Evolutionary conservation across 2,329 filamentous ascomycete genomes (phyloP).

Genomic region (Clonostachys rosea): DNA sequence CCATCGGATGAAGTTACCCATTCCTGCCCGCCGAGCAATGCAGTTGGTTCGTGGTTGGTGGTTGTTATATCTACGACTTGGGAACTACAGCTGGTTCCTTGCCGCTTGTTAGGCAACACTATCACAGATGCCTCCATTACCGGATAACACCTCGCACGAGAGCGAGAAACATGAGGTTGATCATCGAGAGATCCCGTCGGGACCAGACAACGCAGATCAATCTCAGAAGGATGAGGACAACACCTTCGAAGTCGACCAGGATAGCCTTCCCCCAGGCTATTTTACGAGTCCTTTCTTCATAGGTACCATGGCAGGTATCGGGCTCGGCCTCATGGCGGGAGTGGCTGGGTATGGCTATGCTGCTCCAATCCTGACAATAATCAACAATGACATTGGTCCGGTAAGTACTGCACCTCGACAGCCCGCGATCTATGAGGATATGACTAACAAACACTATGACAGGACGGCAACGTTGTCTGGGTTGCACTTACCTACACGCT

Average conservation of each 20-base stretch:
- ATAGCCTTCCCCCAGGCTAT: constrained; percentile 12
- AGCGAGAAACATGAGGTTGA: too few species aligned
- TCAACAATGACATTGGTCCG: constrained; percentile 11
- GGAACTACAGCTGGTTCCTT: too few species aligned
- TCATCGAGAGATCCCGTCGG: too few species aligned
- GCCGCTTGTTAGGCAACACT: too few species aligned
- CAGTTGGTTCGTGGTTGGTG: too few species aligned
- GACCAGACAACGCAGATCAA: too few species aligned
- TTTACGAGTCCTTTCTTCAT: constrained; percentile 17
- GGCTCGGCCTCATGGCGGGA: constrained; percentile 15
- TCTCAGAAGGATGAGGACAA: constrained; percentile 4
- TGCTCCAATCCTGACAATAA: constrained; percentile 10
- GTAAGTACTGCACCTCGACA: constrained; percentile 1
- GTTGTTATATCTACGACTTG: too few species aligned
- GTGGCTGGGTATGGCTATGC: constrained; percentile 17
- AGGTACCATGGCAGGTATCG: constrained; percentile 14
- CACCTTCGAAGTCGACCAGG: constrained; percentile 10
- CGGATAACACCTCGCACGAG: too few species aligned
- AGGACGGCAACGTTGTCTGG: constrained; percentile 18
- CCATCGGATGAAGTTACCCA: too few species aligned
- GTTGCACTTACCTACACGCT: constrained; percentile 20
- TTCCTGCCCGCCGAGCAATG: too few species aligned
- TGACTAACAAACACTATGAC: neutral
- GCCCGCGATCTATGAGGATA: neutral
- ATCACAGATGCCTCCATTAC: too few species aligned